These are phyloP conservation scores for Peniophora sp. DNA, from an alignment of 1,284 basidiomycete species.

Conservation along the genomic window DNA sequence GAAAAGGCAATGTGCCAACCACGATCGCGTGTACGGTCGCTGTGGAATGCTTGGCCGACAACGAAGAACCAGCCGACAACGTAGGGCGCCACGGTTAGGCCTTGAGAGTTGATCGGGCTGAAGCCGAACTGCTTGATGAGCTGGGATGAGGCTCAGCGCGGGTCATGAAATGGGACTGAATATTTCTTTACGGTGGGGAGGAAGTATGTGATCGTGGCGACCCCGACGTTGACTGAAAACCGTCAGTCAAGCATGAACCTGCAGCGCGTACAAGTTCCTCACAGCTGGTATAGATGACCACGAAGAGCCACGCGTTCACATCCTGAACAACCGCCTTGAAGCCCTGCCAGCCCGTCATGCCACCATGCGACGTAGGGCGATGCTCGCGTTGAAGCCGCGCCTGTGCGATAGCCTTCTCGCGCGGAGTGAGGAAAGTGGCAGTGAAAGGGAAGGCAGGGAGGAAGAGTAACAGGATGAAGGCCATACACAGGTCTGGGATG, in stretches of 20 bases:
- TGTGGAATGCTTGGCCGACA: conserved; percentile 43
- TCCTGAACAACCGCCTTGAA: conserved; percentile 42
- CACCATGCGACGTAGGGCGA: conserved; percentile 46
- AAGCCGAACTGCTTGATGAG: conserved; percentile 47
- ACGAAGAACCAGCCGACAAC: conserved; percentile 47
- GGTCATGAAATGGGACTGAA: no score
- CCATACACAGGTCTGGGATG: conserved; percentile 45
- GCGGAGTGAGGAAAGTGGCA: conserved; percentile 27
- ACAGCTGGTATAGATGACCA: conserved; percentile 46
- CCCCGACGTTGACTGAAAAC: conserved; percentile 41
- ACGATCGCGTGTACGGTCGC: conserved; percentile 41
- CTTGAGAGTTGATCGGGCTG: conserved; percentile 45
- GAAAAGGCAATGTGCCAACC: conserved; percentile 48
- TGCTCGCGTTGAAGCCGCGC: conserved; percentile 46
- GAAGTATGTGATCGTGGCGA: conserved; percentile 49
- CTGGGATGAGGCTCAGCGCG: conserved; percentile 18
- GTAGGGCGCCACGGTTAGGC: conserved; percentile 48
- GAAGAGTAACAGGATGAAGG: conserved; percentile 33
- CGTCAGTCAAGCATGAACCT: not conserved
- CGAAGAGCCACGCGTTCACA: conserved; percentile 41
- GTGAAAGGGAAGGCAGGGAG: conserved; percentile 35
- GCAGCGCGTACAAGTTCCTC: conserved; percentile 12
- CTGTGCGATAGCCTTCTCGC: conserved; percentile 46
- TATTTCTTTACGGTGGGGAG: conserved; percentile 46
- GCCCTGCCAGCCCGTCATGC: conserved; percentile 46